phyloP scores from a whole-genome alignment of 768 basidiomycete genomes.

The Leccinellum luteum region DNA sequence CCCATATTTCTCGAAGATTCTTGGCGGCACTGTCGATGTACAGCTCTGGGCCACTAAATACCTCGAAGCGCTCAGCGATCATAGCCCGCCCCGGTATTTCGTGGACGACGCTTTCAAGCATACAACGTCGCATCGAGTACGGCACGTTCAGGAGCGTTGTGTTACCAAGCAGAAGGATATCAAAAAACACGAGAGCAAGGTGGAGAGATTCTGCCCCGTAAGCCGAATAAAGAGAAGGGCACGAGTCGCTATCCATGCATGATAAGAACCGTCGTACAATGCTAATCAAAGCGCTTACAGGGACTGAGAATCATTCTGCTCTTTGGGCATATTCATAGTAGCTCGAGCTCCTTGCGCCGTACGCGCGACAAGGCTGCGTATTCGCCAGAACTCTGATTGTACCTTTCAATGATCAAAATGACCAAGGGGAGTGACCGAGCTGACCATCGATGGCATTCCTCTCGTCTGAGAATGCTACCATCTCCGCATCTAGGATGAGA shows the following conservation, averaged over 20 bases:
- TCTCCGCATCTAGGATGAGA: slow-evolving; percentile 78
- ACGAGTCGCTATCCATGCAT: slow-evolving; percentile 31
- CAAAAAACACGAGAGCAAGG: slow-evolving; percentile 85
- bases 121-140: slow-evolving; percentile 57
- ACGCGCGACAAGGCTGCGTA: slow-evolving; percentile 54
- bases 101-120: slow-evolving; percentile 57
- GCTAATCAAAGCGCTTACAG: slow-evolving; percentile 11
- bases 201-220: slow-evolving; percentile 45
- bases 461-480: slow-evolving; percentile 75
- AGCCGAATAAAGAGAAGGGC: slow-evolving; percentile 42
- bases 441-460: slow-evolving; percentile 64
- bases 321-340: slow-evolving; percentile 19
- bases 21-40: slow-evolving; percentile 14
- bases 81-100: slow-evolving; percentile 59
- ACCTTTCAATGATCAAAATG: slow-evolving; percentile 2
- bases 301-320: slow-evolving; percentile 20
- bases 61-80: slow-evolving; percentile 53
- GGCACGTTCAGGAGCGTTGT: slow-evolving; percentile 50
- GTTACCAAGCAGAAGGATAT: slow-evolving; percentile 71
- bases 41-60: slow-evolving; percentile 29
- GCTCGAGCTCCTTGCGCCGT: slow-evolving; percentile 57
- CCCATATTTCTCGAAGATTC: slow-evolving; percentile 46
- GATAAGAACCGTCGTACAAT: slow-evolving; percentile 2
- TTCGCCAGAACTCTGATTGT: slow-evolving; percentile 72
- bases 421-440: slow-evolving; percentile 15